A percentile compares a stretch with the other conserved stretches of the same genome.
phyloP scores from a whole-genome alignment of 331 rosid species.

The Acacia pycnantha region DNA sequence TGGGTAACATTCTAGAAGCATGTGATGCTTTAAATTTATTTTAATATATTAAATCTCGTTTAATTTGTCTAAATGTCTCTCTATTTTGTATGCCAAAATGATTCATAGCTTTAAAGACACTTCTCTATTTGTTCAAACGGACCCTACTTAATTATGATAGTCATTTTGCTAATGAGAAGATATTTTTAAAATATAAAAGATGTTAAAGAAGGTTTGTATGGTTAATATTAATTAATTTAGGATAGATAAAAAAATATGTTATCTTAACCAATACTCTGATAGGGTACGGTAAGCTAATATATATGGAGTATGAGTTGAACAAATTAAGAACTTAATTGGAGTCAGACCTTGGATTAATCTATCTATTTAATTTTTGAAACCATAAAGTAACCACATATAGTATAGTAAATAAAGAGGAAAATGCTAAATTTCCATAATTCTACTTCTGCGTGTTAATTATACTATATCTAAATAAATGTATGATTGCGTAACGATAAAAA shows the following conservation, averaged over 20 bases:
- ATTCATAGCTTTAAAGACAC: not conserved
- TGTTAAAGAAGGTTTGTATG: not conserved
- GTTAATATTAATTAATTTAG: not conserved
- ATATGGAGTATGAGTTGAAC: not conserved
- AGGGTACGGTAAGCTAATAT: not conserved
- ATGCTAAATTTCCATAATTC: not conserved
- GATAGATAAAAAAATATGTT: not conserved
- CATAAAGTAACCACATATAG: not conserved
- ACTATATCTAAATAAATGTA: not conserved
- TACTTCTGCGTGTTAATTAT: not conserved
- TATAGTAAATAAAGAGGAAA: not conserved
- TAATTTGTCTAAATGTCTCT: not conserved
- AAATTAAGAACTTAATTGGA: not conserved
- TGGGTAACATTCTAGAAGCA: not conserved
- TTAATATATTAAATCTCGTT: not conserved
- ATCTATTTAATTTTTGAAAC: not conserved
- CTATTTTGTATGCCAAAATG: not conserved
- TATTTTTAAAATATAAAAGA: not conserved
- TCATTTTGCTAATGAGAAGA: not conserved
- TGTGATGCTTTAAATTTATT: not conserved
- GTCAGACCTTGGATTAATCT: not conserved
- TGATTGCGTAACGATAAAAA: not conserved
- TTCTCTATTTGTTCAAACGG: not conserved
- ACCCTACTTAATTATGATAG: not conserved
- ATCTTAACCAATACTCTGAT: not conserved